phyloP scores from a whole-genome alignment of 495 filamentous ascomycete species.

The Hypoxylon subgilvum region DNA sequence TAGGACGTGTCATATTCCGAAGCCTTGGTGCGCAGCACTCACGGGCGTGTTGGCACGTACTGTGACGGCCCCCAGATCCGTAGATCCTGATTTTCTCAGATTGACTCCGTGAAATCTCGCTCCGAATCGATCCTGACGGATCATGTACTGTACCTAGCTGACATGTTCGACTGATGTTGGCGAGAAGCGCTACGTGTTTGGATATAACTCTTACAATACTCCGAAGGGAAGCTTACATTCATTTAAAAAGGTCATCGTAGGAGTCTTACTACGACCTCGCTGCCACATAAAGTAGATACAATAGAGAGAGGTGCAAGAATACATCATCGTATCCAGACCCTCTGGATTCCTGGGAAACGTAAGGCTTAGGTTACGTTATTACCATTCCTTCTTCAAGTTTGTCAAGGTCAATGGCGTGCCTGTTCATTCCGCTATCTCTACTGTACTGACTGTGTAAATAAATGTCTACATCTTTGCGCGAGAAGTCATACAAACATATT shows the following conservation, averaged over 20 bases:
- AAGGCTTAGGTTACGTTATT: conserved; percentile 30
- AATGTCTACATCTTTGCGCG: conserved; percentile 11
- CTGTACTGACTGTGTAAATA: too few species aligned
- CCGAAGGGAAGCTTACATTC: conserved; percentile 31
- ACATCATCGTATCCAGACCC: conserved; percentile 22
- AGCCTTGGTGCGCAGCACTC: conserved; percentile 25
- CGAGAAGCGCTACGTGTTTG: conserved; percentile 28
- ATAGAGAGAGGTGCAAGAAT: conserved; percentile 11
- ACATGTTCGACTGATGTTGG: conserved; percentile 14
- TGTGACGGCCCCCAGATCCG: conserved; percentile 28
- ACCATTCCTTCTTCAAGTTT: conserved; percentile 21
- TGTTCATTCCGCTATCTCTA: conserved; percentile 14
- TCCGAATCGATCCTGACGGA: conserved; percentile 34
- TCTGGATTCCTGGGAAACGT: conserved; percentile 23
- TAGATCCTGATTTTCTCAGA: conserved; percentile 27
- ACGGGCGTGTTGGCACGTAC: conserved; percentile 24
- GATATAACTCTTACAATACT: conserved; percentile 28
- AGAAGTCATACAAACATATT: conserved; percentile 4
- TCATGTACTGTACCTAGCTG: conserved; percentile 22
- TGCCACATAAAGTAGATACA: conserved; percentile 26
- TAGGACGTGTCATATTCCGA: conserved; percentile 27
- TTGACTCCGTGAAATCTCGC: conserved; percentile 29
- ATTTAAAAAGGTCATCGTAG: conserved; percentile 19
- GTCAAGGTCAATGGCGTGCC: conserved; percentile 16
- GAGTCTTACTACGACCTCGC: conserved; percentile 36